phyloP scores from a whole-genome alignment of 805 yeast genomes.

The Cyberlindnera sargentensis region DNA sequence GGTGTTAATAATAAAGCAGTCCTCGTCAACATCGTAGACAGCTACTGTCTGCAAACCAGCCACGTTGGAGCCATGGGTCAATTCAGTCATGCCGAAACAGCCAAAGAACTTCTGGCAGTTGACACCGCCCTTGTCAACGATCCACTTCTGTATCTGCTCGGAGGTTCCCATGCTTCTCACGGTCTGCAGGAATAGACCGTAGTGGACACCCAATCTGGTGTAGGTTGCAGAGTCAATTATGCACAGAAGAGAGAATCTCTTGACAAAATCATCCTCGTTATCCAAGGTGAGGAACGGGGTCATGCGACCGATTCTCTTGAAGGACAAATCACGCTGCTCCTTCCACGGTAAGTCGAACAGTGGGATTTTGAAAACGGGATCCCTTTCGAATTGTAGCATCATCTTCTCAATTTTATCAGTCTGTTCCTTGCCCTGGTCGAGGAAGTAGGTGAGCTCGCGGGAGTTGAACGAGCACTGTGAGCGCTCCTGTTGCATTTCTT shows the following conservation, averaged over 20 bases:
- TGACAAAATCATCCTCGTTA: slow-evolving; percentile 36
- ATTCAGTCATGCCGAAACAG: slow-evolving; percentile 89
- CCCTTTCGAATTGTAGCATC: slow-evolving; percentile 55
- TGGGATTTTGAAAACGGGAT: slow-evolving; percentile 49
- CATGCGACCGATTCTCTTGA: slow-evolving; percentile 38
- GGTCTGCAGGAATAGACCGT: slow-evolving; percentile 75
- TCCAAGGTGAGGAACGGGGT: slow-evolving; percentile 46
- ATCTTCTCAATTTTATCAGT: slow-evolving; percentile 39
- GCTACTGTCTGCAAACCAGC: slow-evolving; percentile 90
- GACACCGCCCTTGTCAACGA: slow-evolving; percentile 55
- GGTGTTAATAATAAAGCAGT: slow-evolving; percentile 70
- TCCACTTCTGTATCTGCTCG: slow-evolving; percentile 80
- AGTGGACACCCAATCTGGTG: slow-evolving; percentile 82
- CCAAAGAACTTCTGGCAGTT: slow-evolving; percentile 58
- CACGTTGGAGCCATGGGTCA: slow-evolving; percentile 90
- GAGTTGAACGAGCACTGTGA: slow-evolving; percentile 32
- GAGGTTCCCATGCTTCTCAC: slow-evolving; percentile 81
- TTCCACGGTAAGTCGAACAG: slow-evolving; percentile 47
- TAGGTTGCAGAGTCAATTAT: slow-evolving; percentile 71
- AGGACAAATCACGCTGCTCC: slow-evolving; percentile 53
- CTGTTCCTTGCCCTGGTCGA: slow-evolving; percentile 41
- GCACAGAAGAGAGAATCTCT: slow-evolving; percentile 48
- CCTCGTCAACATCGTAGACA: slow-evolving; percentile 55
- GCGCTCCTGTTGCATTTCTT: slow-evolving; percentile 33
- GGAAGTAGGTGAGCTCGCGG: slow-evolving; percentile 42